A percentile compares a stretch with the other conserved stretches of the same genome.
Conservation (phyloP, 1,284 basidiomycete species). For the Thecaphora thlaspeos region DNA sequence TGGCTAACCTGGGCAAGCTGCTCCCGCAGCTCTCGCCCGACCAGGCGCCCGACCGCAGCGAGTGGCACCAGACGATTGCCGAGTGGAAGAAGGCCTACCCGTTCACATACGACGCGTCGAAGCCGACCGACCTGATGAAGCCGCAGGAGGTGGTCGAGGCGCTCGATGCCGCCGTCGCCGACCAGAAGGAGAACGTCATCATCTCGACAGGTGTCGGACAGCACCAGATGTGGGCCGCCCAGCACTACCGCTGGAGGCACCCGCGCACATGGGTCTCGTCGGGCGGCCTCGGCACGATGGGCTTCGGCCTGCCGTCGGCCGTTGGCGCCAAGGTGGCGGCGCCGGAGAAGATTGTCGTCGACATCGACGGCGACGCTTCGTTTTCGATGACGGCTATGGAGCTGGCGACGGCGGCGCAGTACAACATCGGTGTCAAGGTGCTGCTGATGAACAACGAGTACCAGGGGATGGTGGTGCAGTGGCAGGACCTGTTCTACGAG, state of each 20-base stretch:
- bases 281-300: slow-evolving; percentile 93
- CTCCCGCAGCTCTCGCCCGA: slow-evolving; percentile 66
- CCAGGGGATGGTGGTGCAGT: slow-evolving; percentile 91
- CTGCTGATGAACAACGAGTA: slow-evolving; percentile 59
- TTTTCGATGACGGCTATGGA: slow-evolving; percentile 99
- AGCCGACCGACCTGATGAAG: slow-evolving; percentile 73
- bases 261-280: slow-evolving; percentile 89
- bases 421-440: slow-evolving; percentile 87
- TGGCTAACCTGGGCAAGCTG: slow-evolving; percentile 75
- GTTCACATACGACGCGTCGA: slow-evolving; percentile 78
- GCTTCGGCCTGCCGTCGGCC: slow-evolving; percentile 88
- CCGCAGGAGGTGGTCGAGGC: slow-evolving; percentile 96
- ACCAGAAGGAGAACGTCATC: slow-evolving; percentile 82
- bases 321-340: slow-evolving; percentile 96
- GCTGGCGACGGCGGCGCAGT: slow-evolving; percentile 86
- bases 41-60: slow-evolving; percentile 60
- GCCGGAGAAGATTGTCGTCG: slow-evolving; percentile 88
- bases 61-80: slow-evolving; percentile 72
- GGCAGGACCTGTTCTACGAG: slow-evolving; percentile 97
- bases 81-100: slow-evolving; percentile 85
- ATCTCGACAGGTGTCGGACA: slow-evolving; percentile 94
- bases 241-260: slow-evolving; percentile 84
- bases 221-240: slow-evolving; percentile 99
- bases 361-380: slow-evolving; percentile 95
- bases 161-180: slow-evolving; percentile 68